These are phyloP conservation scores for Suhomyces xylopsoci DNA, from an alignment of 805 yeast genomes.

Conservation along the genomic window DNA sequence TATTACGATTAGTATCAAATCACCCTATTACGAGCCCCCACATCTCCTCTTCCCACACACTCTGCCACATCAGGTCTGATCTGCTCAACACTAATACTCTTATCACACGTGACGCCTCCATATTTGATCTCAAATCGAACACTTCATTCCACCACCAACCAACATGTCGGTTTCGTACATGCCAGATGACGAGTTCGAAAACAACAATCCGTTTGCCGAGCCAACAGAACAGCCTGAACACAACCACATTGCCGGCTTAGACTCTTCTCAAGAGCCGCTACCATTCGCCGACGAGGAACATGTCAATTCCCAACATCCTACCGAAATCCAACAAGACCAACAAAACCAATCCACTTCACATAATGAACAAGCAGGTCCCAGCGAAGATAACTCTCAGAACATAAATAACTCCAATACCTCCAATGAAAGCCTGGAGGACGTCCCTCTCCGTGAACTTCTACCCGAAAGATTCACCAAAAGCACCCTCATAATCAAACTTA, in stretches of 20 bases:
- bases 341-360: neutral
- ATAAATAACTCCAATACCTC: slow-evolving; percentile 17
- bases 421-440: slow-evolving; percentile 18
- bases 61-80: no score
- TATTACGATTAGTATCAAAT: no score
- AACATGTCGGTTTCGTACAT: slow-evolving; percentile 8
- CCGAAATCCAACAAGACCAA: neutral
- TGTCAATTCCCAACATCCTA: neutral
- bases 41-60: no score
- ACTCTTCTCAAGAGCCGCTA: neutral
- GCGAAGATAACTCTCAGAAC: neutral
- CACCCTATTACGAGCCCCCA: no score
- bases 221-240: slow-evolving; percentile 16
- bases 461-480: slow-evolving; percentile 51
- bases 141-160: neutral
- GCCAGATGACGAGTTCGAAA: slow-evolving; percentile 32
- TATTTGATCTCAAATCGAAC: neutral
- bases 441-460: slow-evolving; percentile 43
- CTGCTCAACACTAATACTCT: neutral
- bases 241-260: neutral
- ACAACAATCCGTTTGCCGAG: slow-evolving; percentile 43
- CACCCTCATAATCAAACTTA: slow-evolving; percentile 52
- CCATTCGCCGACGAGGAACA: neutral
- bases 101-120: neutral
- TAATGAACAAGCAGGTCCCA: no score